These are phyloP conservation scores for Zymoseptoria tritici DNA, from an alignment of 2,329 filamentous ascomycete genomes.

Conservation along the genomic window DNA sequence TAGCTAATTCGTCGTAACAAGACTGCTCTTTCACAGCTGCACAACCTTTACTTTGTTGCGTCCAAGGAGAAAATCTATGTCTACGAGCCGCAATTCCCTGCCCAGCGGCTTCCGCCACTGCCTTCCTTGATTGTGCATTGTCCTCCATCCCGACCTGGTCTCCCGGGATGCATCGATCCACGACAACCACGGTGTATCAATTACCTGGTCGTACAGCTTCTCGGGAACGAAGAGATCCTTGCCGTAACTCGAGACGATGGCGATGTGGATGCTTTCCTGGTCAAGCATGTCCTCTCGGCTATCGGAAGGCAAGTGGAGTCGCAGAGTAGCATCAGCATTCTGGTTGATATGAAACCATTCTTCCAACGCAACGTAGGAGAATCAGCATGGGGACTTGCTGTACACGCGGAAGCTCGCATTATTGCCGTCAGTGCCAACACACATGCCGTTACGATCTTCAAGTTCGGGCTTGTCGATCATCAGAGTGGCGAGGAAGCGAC, in stretches of 20 bases:
- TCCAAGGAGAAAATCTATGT: conserved; percentile 34
- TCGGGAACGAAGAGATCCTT: conserved; percentile 41
- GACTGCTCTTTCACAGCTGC: conserved; percentile 39
- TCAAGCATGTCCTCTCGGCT: conserved; percentile 29
- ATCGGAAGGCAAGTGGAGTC: conserved; percentile 24
- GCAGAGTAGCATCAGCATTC: conserved; percentile 15
- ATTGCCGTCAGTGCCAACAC: conserved; percentile 81
- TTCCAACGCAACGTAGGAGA: conserved; percentile 67
- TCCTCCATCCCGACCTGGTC: conserved; percentile 27
- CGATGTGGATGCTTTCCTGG: conserved; percentile 40
- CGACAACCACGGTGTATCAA: conserved; percentile 39
- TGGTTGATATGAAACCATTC: conserved; percentile 49
- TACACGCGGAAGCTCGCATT: conserved; percentile 73
- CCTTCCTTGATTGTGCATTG: conserved; percentile 35
- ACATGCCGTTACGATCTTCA: conserved; percentile 50
- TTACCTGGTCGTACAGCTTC: conserved; percentile 36
- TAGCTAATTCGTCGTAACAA: conserved; percentile 9
- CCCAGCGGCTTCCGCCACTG: conserved; percentile 31
- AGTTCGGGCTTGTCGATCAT: conserved; percentile 47
- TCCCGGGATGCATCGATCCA: conserved; percentile 31
- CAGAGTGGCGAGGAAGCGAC: conserved; percentile 3
- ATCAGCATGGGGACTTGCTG: conserved; percentile 82
- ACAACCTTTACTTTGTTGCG: conserved; percentile 46
- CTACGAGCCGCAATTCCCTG: conserved; percentile 38
- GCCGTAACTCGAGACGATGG: conserved; percentile 53